Evolutionary conservation across 2,329 filamentous ascomycete species (phyloP), one percentile per base, ranked within the genome.

Genomic region (Fusarium sp.): DNA sequence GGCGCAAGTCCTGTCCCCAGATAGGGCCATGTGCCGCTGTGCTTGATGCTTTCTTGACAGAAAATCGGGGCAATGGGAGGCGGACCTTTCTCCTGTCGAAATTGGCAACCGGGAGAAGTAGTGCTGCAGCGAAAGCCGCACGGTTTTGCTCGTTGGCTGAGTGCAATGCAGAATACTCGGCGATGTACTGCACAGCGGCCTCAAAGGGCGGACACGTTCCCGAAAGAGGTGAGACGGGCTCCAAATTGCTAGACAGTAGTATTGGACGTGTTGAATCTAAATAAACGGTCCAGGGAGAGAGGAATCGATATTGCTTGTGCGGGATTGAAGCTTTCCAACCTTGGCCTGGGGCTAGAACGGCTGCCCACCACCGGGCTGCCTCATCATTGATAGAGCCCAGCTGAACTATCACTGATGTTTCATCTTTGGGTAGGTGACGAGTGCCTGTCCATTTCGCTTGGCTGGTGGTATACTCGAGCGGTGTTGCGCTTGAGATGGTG

Each of bases 321-420:
- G 60, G 66, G 44, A 71, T 64, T 20, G 35, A 27, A 9, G 56
- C 60, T 24, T 64, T 64, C 66, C 60, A 72, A 56, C 69, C 69
- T 29, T 72, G 49, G 1, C 60, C 63, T 14, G 66, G 66, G 9
- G 66, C 66, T 42, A 72, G 63, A 12, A 67, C 36, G 6, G 66
- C 60, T 29, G 49, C 42, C 69, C 66, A 72, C 69, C 66, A 72
- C 42, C 66, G 59, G n/a, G 55, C 40, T 10, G 60, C 66, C 14
- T 71, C 42, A 10, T 16, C 24, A 2, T 16, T 36, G 6, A 66
- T 1, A 3, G 66, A 27, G 11, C 69, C 61, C 27, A 68, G 14
- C 7, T 61, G 46, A 20, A 69, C 53, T 1, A 66, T n/a, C 17
- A n/a, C 27, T 55, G 57, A 27, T 31, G n/a, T 5, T 22, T 22